Base-by-base conservation (phyloP, 2,329 filamentous ascomycete species). In the Lecanicillium sp. region DNA sequence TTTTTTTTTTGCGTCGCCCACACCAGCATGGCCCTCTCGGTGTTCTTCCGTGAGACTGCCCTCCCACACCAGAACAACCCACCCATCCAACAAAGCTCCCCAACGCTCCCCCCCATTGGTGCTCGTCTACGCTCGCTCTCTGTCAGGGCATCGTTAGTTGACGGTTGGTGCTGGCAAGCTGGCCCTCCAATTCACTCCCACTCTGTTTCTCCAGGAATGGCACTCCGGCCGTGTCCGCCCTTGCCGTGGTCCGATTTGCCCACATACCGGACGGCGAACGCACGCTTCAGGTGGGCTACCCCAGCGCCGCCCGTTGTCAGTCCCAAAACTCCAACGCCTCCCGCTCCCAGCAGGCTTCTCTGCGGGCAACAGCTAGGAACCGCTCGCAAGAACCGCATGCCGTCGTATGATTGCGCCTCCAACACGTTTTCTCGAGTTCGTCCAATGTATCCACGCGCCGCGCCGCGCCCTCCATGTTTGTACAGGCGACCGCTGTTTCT, bases 231-330 rank as follows among this genome's bases (percentile, higher is more conserved):
- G 19, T 39, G 37, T 48, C 37, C 23, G 30, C 37, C 44, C n/a
- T 21, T n/a, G 27, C 38, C 29, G 37, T 37, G 30, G 19, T 36
- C 30, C 45, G 45, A 37, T 37, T 41, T 42, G 21, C 38, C 45
- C 45, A 42, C 45, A 48, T 47, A 21, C 44, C 44, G 44, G 38
- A 33, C 24, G 44, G 33, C 44, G n/a, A n/a, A n/a, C 26, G 44
- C 21, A n/a, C 20, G 39, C 23, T 17, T 21, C 11, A 17, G 30
- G 43, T 46, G 43, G 43, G 35, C 20, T 46, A 14, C 44, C 44
- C 38, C 38, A 48, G 37, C 24, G 21, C 29, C 29, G 36, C 44
- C 37, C 36, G 44, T 41, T 41, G 37, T 24, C 42, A 37, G 23
- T 26, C 17, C 20, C 32, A 44, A 36, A n/a, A 44, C 37, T 30